Evolutionary conservation across 139 green algal species (phyloP), one percentile per base, ranked within the genome.

Genomic region (Closterium sp.): DNA sequence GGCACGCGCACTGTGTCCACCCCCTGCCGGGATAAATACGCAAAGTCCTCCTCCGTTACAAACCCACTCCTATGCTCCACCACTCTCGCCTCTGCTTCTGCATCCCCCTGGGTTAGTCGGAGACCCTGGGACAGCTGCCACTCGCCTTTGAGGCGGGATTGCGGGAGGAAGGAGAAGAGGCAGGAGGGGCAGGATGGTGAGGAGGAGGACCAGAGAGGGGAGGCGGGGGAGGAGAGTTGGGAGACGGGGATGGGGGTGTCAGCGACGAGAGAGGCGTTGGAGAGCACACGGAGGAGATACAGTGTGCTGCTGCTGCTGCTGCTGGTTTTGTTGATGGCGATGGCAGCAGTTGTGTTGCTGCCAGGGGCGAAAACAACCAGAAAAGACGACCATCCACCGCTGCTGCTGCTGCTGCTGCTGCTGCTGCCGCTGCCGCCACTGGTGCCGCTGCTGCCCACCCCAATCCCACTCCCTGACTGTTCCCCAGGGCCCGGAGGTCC

Each of bases 1-100:
- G 90, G 90, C 34, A 93, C 91, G 19, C 90, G 90, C 66, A 91
- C 90, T 6, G 90, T 36, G 38, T 92, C 92, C 19, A 93, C 85
- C 23, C 90, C 90, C 31, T 91, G 43, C 64, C 5, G 6, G 0
- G 35, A 88, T 36, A 93, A 4, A n/a, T 64, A 92, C 38, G 34
- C 55, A 33, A 90, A 91, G 34, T 93, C 90, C 21, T 31, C 85
- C 85, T 93, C 86, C 8, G 25, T 93, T 4, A 93, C 66, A 36
- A 93, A 93, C 28, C 30, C 76, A 0, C 0, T 32, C 12, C 89
- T 38, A 9, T 92, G 89, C 30, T 38, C n/a, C 2, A 8, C 34
- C 16, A 92, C 55, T 6, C 85, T 5, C 38, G 2, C 25, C 4
- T 38, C 66, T 25, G 89, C 89, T 19, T 25, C 89, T 6, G 4